phyloP scores from a whole-genome alignment of 768 basidiomycete genomes.

The Termitomyces bulborhizus region DNA sequence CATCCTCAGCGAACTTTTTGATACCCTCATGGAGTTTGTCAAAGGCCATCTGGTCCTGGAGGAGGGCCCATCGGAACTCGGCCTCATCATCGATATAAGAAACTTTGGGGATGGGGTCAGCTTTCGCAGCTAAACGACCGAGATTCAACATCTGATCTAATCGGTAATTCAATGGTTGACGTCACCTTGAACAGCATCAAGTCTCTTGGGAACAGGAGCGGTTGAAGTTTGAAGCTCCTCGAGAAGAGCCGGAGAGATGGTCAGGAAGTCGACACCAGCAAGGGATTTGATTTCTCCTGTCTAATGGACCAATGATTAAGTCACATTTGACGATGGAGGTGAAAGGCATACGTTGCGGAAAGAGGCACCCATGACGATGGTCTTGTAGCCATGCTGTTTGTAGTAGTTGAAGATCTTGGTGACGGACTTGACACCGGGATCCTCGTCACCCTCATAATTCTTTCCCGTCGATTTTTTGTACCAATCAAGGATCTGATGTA shows the following conservation, averaged over 20 bases:
- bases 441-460: slow-evolving; percentile 83
- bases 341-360: slow-evolving; percentile 84
- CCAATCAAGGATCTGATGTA: slow-evolving; percentile 90
- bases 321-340: background rate
- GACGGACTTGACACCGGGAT: slow-evolving; percentile 95
- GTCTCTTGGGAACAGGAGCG: slow-evolving; percentile 76
- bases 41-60: slow-evolving; percentile 96
- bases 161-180: slow-evolving; percentile 8
- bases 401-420: slow-evolving; percentile 99
- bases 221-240: slow-evolving; percentile 87
- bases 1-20: slow-evolving; percentile 96
- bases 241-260: slow-evolving; percentile 85
- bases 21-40: slow-evolving; percentile 99
- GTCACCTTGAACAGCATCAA: slow-evolving; percentile 61
- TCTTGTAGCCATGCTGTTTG: slow-evolving; percentile 97
- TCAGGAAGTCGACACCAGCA: slow-evolving; percentile 96
- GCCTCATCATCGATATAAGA: slow-evolving; percentile 87
- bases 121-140: slow-evolving; percentile 37
- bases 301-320: slow-evolving; percentile 29
- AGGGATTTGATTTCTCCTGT: slow-evolving; percentile 89
- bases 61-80: slow-evolving; percentile 92
- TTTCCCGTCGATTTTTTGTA: slow-evolving; percentile 91
- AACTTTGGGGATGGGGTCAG: slow-evolving; percentile 70
- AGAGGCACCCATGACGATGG: slow-evolving; percentile 99
- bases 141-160: background rate